Base-by-base conservation (phyloP, 495 filamentous ascomycete species). In the Filosporella fistucella region DNA sequence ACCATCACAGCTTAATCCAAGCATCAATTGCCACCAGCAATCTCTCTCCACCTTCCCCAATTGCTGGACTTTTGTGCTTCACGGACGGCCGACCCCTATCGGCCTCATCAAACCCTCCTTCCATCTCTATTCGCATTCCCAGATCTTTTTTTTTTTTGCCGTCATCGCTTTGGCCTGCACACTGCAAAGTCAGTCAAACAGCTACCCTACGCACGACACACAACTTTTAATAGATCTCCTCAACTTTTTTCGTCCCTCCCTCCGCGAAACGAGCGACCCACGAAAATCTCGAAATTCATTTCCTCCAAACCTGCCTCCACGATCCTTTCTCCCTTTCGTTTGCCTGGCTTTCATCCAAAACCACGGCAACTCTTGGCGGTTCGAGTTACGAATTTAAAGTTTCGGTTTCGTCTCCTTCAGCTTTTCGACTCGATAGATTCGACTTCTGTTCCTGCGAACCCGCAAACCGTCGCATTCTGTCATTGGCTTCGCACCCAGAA, bases 31-130 rank as follows among this genome's bases (percentile, higher is more conserved):
- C 41, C 52, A 37, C n/a, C 47, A 52, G 45, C 33, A 49, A n/a
- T n/a, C n/a, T n/a, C n/a, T n/a, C n/a, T n/a, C n/a, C n/a, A n/a
- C n/a, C n/a, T n/a, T n/a, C 42, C 42, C 26, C 38, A 25, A 25
- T 34, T 43, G 38, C 47, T 28, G 1, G 42, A 44, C 37, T 14
- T 29, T 42, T 33, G 40, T 52, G 49, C 57, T 45, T 46, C 57
- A 56, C 52, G 51, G 53, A 56, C 53, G 43, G 48, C 54, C 50
- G 54, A 60, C 30, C 54, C 43, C 57, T 37, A 54, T 48, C 53
- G 50, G 54, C 47, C 29, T 40, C 47, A 54, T 47, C 45, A 23
- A 51, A 43, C 47, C 36, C 43, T 51, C 42, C 48, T 56, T 49
- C 14, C 12, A 20, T 32, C 35, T 18, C 30, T 13, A 35, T n/a